A percentile compares a stretch with the other conserved stretches of the same genome.
phyloP scores from a whole-genome alignment of 179 eudicot genomes.

The Silene vulgaris region DNA sequence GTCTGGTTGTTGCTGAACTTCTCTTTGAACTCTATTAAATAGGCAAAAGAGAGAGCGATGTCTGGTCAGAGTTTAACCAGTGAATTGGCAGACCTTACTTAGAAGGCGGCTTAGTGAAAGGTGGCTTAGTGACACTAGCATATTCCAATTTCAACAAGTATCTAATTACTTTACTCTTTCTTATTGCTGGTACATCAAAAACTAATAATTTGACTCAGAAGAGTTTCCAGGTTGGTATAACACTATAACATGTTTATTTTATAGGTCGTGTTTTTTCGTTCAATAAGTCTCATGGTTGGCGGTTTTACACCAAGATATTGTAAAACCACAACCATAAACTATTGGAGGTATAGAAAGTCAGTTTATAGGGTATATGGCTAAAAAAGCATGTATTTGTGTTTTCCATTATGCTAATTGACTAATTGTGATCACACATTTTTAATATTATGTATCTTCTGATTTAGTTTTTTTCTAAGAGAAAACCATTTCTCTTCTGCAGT shows the following conservation, averaged over 20 bases:
- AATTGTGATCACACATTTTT: background rate
- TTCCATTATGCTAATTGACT: background rate
- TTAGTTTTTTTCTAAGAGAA: constrained; percentile 3
- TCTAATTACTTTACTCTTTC: too few relatives aligned
- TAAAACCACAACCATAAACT: background rate
- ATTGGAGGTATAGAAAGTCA: background rate
- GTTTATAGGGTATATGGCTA: background rate
- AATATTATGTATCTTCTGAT: background rate
- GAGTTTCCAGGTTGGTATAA: background rate
- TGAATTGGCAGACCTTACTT: too few relatives aligned
- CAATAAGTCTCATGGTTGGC: background rate
- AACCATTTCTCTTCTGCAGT: constrained; percentile 41
- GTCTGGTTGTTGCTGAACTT: too few relatives aligned
- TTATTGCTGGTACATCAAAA: background rate
- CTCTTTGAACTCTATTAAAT: too few relatives aligned
- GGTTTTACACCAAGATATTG: background rate
- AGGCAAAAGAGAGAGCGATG: too few relatives aligned
- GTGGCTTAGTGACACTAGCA: too few relatives aligned
- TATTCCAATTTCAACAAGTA: too few relatives aligned
- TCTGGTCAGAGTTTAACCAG: too few relatives aligned
- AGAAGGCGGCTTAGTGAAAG: too few relatives aligned
- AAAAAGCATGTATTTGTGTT: background rate
- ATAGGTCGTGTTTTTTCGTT: background rate
- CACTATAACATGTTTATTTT: too few relatives aligned
- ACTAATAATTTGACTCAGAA: background rate